phyloP scores from a whole-genome alignment of 2,329 filamentous ascomycete species.

The Monosporascus sp. region DNA sequence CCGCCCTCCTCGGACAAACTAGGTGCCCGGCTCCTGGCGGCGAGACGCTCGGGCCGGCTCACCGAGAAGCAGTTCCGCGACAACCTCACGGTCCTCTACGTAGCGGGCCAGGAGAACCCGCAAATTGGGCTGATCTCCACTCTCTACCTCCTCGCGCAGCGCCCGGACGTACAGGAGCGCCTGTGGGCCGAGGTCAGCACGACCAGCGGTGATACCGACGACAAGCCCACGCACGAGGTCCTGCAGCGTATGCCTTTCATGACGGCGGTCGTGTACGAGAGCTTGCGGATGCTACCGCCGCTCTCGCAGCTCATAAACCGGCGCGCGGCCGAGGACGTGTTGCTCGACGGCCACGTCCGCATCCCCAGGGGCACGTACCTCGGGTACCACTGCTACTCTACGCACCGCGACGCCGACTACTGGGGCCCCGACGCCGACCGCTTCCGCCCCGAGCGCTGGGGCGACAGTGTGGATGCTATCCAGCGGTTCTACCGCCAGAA shows the following conservation, averaged over 20 bases:
- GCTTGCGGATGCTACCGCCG: conserved; percentile 43
- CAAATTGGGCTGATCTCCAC: conserved; percentile 23
- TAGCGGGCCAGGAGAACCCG: conserved; percentile 38
- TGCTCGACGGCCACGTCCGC: conserved; percentile 24
- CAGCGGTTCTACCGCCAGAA: conserved; percentile 28
- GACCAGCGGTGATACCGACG: conserved; percentile 23
- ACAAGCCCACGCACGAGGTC: neutral
- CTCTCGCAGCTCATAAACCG: conserved; percentile 45
- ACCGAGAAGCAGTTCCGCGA: conserved; percentile 34
- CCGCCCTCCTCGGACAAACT: conserved; percentile 1
- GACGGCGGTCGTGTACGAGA: conserved; percentile 39
- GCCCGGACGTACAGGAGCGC: conserved; percentile 25
- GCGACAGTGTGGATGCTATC: conserved; percentile 28
- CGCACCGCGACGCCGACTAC: conserved; percentile 28
- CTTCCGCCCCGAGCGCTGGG: conserved; percentile 37
- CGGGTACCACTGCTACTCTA: conserved; percentile 36
- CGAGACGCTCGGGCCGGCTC: conserved; percentile 16
- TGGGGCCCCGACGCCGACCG: conserved; percentile 29
- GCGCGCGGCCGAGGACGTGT: conserved; percentile 20
- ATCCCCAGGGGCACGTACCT: conserved; percentile 33
- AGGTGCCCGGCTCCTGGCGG: conserved; percentile 16
- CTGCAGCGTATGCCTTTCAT: conserved; percentile 34
- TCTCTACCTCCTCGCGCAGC: conserved; percentile 31
- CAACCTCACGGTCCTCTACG: conserved; percentile 34
- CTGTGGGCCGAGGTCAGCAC: conserved; percentile 8